phyloP scores from a whole-genome alignment of 768 basidiomycete species.

The Termitomyces heimii region DNA sequence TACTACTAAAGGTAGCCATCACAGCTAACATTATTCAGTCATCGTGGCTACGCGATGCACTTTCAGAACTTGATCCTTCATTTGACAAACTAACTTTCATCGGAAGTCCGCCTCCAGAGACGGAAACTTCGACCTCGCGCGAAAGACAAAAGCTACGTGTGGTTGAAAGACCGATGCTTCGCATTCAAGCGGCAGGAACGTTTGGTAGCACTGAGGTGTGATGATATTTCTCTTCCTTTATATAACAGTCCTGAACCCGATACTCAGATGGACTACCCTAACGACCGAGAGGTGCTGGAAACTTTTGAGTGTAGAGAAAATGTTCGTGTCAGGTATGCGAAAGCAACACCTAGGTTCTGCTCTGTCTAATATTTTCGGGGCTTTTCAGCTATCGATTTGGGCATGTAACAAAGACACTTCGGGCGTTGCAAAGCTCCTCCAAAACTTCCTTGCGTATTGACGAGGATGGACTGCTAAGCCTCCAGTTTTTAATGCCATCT shows the following conservation, averaged over 20 bases:
- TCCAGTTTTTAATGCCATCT: conserved; percentile 85
- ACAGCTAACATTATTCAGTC: conserved; percentile 36
- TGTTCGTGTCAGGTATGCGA: conserved; percentile 62
- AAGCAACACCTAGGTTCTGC: background rate
- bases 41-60: conserved; percentile 89
- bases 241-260: background rate
- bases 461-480: conserved; percentile 70
- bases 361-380: background rate
- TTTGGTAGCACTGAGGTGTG: conserved; percentile 83
- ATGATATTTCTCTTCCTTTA: background rate
- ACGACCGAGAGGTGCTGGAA: conserved; percentile 87
- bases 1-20: background rate
- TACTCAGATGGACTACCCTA: conserved; percentile 89
- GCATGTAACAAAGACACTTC: conserved; percentile 66
- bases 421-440: conserved; percentile 75
- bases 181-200: conserved; percentile 74
- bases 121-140: conserved; percentile 7
- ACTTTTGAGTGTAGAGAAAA: conserved; percentile 72
- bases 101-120: conserved; percentile 53
- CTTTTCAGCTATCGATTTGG: conserved; percentile 75
- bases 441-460: conserved; percentile 91
- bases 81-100: conserved; percentile 83
- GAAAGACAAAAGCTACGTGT: conserved; percentile 20
- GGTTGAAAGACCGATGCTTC: conserved; percentile 56
- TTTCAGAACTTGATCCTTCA: conserved; percentile 86